A percentile compares a stretch with the other conserved stretches of the same genome.
These are phyloP conservation scores for Ulmus americana DNA, from an alignment of 331 rosid species.

Conservation along the genomic window DNA sequence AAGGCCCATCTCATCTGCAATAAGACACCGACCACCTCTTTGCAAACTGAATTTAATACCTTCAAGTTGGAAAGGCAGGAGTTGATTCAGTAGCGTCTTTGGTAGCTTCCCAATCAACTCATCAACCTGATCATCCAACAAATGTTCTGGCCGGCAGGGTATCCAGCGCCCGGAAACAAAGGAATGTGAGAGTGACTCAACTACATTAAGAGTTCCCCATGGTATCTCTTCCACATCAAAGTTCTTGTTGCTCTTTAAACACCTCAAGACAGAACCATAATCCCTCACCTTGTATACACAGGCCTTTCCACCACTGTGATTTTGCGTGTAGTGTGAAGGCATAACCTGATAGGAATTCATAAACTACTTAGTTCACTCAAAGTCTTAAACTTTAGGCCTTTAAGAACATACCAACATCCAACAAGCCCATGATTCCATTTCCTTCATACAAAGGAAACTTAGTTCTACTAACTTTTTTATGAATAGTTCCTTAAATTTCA, in stretches of 20 bases:
- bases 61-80: constrained; percentile 81
- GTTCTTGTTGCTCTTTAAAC: constrained; percentile 39
- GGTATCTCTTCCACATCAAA: constrained; percentile 74
- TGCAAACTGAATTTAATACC: constrained; percentile 71
- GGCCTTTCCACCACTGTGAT: constrained; percentile 52
- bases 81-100: constrained; percentile 31
- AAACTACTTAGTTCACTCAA: no score
- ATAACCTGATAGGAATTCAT: constrained; percentile 37
- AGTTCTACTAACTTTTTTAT: background rate
- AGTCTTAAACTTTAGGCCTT: no score
- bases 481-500: background rate
- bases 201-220: constrained; percentile 64
- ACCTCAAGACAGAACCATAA: constrained; percentile 43
- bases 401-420: no score
- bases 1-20: constrained; percentile 97
- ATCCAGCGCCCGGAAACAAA: constrained; percentile 46
- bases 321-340: constrained; percentile 75
- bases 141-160: constrained; percentile 69
- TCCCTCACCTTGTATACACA: constrained; percentile 57
- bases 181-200: constrained; percentile 62
- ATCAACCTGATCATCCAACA: constrained; percentile 61
- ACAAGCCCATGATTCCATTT: no score
- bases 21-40: constrained; percentile 86
- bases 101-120: constrained; percentile 59
- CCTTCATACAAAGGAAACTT: background rate